Percentiles rank a stretch among this genome's conserved stretches.
Conservation (phyloP, 495 filamentous ascomycete genomes). For the Terfezia claveryi region DNA sequence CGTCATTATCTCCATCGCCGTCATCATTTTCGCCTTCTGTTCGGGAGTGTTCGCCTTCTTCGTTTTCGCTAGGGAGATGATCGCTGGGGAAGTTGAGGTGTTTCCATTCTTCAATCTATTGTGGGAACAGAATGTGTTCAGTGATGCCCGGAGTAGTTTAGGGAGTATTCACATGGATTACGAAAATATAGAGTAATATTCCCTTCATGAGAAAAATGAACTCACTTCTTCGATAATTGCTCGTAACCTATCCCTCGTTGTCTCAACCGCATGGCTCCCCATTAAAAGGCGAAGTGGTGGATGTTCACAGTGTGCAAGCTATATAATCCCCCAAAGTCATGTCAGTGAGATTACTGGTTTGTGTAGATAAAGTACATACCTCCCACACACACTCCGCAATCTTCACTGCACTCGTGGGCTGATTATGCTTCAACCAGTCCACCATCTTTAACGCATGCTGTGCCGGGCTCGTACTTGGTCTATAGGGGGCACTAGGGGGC, state of each 20-base stretch:
- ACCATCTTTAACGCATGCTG: constrained; percentile 81
- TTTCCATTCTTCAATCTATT: constrained; percentile 53
- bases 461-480: constrained; percentile 50
- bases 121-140: neutral
- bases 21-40: constrained; percentile 7
- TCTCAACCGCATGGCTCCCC: constrained; percentile 87
- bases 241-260: constrained; percentile 67
- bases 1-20: constrained; percentile 2
- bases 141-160: too few species aligned
- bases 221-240: constrained; percentile 77
- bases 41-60: neutral
- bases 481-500: constrained; percentile 60
- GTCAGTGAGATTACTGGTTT: too few species aligned
- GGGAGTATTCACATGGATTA: too few species aligned
- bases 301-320: constrained; percentile 69
- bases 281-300: constrained; percentile 68
- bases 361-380: too few species aligned
- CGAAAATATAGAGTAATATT: too few species aligned
- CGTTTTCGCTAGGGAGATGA: neutral
- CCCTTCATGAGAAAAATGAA: neutral
- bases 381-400: constrained; percentile 95
- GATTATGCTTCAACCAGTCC: constrained; percentile 81
- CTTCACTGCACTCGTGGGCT: constrained; percentile 80
- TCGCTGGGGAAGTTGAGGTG: constrained; percentile 25
- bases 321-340: too few species aligned